phyloP scores from a whole-genome alignment of 176 grass and related monocot species.

The Musa troglodytarum region DNA sequence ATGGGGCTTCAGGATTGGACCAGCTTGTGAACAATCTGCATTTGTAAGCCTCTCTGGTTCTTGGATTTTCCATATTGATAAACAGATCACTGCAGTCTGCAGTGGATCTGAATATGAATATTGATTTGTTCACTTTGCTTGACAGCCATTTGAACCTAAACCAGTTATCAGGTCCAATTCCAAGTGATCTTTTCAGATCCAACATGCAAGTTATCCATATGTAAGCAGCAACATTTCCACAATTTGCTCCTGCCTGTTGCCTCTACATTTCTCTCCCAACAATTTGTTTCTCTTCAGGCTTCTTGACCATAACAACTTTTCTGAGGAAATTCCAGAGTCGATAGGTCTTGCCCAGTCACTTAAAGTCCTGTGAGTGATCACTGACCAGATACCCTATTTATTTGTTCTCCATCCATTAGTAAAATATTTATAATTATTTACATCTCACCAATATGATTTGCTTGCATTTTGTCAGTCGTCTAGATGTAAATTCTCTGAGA shows the following conservation, averaged over 20 bases:
- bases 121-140: slow-evolving; percentile 5
- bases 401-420: neutral
- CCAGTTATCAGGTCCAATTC: slow-evolving; percentile 61
- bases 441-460: neutral
- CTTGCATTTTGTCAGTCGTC: neutral
- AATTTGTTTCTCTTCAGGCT: slow-evolving; percentile 33
- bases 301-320: slow-evolving; percentile 70
- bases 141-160: slow-evolving; percentile 86
- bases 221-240: slow-evolving; percentile 37
- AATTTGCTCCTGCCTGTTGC: neutral
- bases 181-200: slow-evolving; percentile 60
- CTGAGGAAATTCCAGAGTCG: slow-evolving; percentile 57
- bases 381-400: neutral
- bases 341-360: slow-evolving; percentile 51
- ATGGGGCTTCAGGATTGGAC: slow-evolving; percentile 49
- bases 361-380: slow-evolving; percentile 57
- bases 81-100: neutral
- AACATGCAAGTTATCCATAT: slow-evolving; percentile 73
- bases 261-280: neutral
- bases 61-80: neutral
- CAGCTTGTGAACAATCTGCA: slow-evolving; percentile 59
- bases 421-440: neutral
- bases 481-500: slow-evolving; percentile 1
- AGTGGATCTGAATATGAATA: neutral
- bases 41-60: slow-evolving; percentile 52